Evolutionary conservation across 169 alveolate species (phyloP), one percentile per base, ranked within the genome.

Genomic region (Neospora caninum): DNA sequence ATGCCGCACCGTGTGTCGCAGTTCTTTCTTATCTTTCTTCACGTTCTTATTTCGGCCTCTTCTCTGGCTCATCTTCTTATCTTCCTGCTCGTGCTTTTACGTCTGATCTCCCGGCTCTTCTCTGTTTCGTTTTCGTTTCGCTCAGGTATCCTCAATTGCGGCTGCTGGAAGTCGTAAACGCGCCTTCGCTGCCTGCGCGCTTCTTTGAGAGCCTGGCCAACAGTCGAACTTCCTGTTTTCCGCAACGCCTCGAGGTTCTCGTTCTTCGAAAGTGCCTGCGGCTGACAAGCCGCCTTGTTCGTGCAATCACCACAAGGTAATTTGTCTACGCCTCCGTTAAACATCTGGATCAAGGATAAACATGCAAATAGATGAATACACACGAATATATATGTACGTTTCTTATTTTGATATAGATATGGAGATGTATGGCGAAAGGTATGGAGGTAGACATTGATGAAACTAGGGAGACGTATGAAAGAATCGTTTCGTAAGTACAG

Each of bases 261-360:
- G 89, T 82, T 20, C 89, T 82, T 20, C 89, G 64, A 13, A 82
- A 82, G 38, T 82, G 89, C 67, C 69, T 67, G 4, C 31, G 20
- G 38, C 53, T 38, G 38, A 42, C 89, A 4, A 38, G 69, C 67
- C 69, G 53, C 34, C 67, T 82, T 25, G 22, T 41, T 36, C 89
- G 89, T 64, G n/a, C 31, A 7, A 13, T 38, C 64, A 38, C 69
- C 10, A 36, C 89, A 13, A 22, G 89, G 64, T 42, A 41, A 38
- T 34, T 58, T 58, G n/a, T n/a, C n/a, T n/a, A n/a, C n/a, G n/a
- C n/a, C n/a, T n/a, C n/a, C n/a, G n/a, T n/a, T n/a, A n/a, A n/a
- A n/a, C n/a, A n/a, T n/a, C n/a, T n/a, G n/a, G n/a, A n/a, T n/a
- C n/a, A n/a, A n/a, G n/a, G n/a, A n/a, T n/a, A n/a, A 64, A 1